These are phyloP conservation scores for Fusarium buxicola DNA, from an alignment of 2,329 filamentous ascomycete genomes.

Conservation along the genomic window DNA sequence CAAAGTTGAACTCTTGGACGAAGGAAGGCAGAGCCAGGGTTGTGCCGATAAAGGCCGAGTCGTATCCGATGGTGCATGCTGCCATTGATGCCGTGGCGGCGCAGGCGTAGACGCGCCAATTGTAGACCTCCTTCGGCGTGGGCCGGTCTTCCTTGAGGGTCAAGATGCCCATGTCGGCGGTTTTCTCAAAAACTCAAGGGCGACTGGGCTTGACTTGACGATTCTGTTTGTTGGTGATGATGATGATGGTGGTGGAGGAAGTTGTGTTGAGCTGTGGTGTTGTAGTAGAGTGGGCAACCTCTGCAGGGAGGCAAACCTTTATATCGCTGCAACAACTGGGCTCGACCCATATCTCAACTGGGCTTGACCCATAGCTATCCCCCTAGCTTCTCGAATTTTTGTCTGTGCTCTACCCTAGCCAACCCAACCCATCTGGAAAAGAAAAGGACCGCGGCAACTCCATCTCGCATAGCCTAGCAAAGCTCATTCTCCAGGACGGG, in stretches of 20 bases:
- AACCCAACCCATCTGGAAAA: background rate
- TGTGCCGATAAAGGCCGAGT: conserved; percentile 83
- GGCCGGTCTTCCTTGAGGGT: conserved; percentile 66
- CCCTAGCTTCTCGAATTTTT: conserved; percentile 23
- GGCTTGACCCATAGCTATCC: background rate
- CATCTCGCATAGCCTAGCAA: conserved; percentile 12
- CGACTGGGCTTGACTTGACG: background rate
- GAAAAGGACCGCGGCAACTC: conserved; percentile 10
- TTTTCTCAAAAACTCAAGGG: conserved; percentile 1
- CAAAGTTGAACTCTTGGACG: conserved; percentile 74
- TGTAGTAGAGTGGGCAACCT: conserved; percentile 10
- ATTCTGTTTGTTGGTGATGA: background rate
- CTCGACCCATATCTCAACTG: conserved; percentile 15
- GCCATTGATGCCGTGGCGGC: conserved; percentile 67
- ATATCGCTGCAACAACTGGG: conserved; percentile 24
- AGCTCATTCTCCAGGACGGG: conserved; percentile 32
- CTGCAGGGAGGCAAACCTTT: conserved; percentile 39
- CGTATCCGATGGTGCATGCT: conserved; percentile 69
- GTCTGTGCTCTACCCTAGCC: conserved; percentile 11
- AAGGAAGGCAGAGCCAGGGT: conserved; percentile 79
- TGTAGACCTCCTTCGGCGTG: conserved; percentile 68
- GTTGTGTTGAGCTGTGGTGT: conserved; percentile 25
- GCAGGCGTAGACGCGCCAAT: conserved; percentile 69
- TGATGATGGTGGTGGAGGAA: conserved; percentile 20
- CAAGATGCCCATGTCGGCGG: conserved; percentile 58